A percentile compares a stretch with the other conserved stretches of the same genome.
These are phyloP conservation scores for Phytophthora fragariaefolia DNA, from an alignment of 352 stramenopile genomes.

Conservation along the genomic window DNA sequence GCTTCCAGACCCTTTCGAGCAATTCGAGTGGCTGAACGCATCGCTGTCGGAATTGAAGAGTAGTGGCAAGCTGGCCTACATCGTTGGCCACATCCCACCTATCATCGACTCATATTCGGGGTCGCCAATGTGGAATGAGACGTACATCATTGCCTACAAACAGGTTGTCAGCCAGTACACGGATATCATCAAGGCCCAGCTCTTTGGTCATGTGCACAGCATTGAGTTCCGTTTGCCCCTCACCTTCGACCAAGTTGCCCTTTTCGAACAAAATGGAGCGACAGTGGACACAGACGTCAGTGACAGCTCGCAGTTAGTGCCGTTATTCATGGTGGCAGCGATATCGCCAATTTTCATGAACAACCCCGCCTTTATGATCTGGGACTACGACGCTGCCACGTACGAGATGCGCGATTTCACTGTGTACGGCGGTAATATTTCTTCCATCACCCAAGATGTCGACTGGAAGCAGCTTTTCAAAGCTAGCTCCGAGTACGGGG, in stretches of 20 bases:
- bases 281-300: conserved; percentile 12
- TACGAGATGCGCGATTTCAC: conserved; percentile 79
- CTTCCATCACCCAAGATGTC: conserved; percentile 39
- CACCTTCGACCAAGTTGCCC: conserved; percentile 11
- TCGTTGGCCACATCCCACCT: conserved; percentile 92
- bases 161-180: conserved; percentile 66
- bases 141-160: conserved; percentile 88
- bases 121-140: conserved; percentile 83
- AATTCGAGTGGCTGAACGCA: conserved; percentile 90
- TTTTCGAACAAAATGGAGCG: conserved; percentile 25
- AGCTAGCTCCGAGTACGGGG: conserved; percentile 55
- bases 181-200: conserved; percentile 78
- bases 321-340: conserved; percentile 81
- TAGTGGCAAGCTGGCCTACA: conserved; percentile 71
- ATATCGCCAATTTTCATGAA: conserved; percentile 92
- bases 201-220: conserved; percentile 94
- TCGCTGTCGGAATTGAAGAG: conserved; percentile 61
- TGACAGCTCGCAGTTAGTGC: conserved; percentile 49
- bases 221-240: conserved; percentile 88
- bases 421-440: conserved; percentile 82
- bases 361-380: conserved; percentile 92
- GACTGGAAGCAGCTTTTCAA: conserved; percentile 65
- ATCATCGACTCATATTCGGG: conserved; percentile 89
- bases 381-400: conserved; percentile 68
- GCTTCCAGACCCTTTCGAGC: conserved; percentile 83